Evolutionary conservation across 148 eudicot genomes (phyloP), one percentile per base, ranked within the genome.

Genomic region (Simmondsia chinensis): DNA sequence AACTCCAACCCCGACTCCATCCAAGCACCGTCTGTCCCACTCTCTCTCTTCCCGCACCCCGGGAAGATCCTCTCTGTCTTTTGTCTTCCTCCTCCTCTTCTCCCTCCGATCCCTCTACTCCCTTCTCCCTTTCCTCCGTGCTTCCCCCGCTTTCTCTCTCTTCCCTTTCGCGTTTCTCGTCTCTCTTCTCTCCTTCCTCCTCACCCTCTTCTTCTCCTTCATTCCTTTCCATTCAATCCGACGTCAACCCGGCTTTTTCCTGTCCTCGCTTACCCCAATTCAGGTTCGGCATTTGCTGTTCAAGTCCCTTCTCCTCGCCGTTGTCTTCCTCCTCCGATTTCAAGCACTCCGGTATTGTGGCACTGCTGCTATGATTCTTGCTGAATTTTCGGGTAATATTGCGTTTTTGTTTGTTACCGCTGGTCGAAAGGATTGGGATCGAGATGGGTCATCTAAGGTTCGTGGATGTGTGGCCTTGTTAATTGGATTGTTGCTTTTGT

Each of bases 81-180:
- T 60, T 59, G 74, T 84, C 46, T 75, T 82, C 51, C 66, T 91
- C 35, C 80, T 84, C 58, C 73, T 80, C 52, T 80, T 86, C 33
- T 86, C 85, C 61, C 71, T 81, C 55, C 87, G 82, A 17, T 84
- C 82, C 38, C 69, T 84, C 48, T 78, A 59, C 42, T 72, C 95
- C 35, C 73, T 81, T 47, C 83, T 86, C 34, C 70, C 84, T 46
- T 89, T 86, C 51, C 79, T 84, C 57, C 79, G 65, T 2, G 70
- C 97, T 27, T 76, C 91, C 18, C 94, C 94, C 12, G 57, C 95
- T 5, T 84, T 84, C 67, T 84, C 91, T 25, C 25, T 81, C 59
- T 89, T 84, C 73, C 95, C 95, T 26, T 89, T 84, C 70, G 71
- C 91, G 6, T 84, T 89, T 52, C 76, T 84, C 44, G 91, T 89